Base-by-base conservation (phyloP, 83 land plant genomes). In the Diphasiastrum complanatum region DNA sequence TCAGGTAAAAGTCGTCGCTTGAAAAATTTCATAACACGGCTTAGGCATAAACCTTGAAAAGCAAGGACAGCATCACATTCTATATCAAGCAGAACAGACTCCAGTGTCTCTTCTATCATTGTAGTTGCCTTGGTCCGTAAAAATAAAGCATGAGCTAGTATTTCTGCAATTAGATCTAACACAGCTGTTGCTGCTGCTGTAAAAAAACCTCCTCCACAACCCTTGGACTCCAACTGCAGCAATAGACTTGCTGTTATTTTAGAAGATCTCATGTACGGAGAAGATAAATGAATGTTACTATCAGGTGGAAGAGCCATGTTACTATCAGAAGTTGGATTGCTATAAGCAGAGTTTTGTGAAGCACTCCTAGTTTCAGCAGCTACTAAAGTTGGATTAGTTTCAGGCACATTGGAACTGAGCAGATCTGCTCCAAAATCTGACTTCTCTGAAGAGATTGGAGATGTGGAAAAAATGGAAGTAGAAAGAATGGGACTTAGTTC, bases 21-120 rank as follows among this genome's bases (percentile, higher is more conserved):
- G 30, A 95, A 61, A 56, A 86, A 86, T 48, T 82, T 84, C 79
- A 95, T 86, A 77, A 95, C 28, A 59, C 99, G 89, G 48, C 81
- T 69, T 45, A 95, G 75, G 73, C 97, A 95, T 52, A 95, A 63
- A 41, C 99, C 99, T 68, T 95, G 97, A 52, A 90, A 95, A 47
- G 79, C 81, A 49, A 95, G 71, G 23, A 70, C 75, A 50, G 82
- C 67, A 33, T 95, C 97, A 36, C 79, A 64, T 59, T 79, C 87
- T 57, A 85, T 79, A 69, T 67, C 77, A 8, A 83, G 47, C 26
- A 97, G 99, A 61, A 74, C 95, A 65, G 79, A 72, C 63, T 86
- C 99, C 72, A 95, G 71, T 18, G 89, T 71, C 23, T 69, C 64
- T 65, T 95, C 99, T n/a, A 95, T 65, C 38, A 72, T 49, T 28